Base-by-base conservation (phyloP, 768 basidiomycete species). In the Auricularia cornea region DNA sequence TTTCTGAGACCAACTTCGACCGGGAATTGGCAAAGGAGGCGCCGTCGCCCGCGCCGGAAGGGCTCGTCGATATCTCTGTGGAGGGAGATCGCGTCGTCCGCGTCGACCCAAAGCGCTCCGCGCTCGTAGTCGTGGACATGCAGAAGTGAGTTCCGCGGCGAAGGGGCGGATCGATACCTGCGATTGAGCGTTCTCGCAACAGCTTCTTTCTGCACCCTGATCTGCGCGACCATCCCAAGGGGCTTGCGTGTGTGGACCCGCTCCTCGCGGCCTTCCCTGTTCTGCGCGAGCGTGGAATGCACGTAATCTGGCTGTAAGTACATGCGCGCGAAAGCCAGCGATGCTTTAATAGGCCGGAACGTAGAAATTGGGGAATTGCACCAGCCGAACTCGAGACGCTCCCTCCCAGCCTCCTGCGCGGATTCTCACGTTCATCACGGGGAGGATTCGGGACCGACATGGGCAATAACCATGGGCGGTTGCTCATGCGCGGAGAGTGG, bases 291-390 rank as follows among this genome's bases (percentile, higher is more conserved):
- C 72, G 77, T 10, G 83, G 81, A 41, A 73, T 81, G 64, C 83
- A 83, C 70, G 82, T 86, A 64, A 77, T 87, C 64, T 88, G 87
- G 86, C 79, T 86, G 85, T 86, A 71, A 57, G 66, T 61, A 48
- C 31, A 28, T 33, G 11, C 51, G 30, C 20, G 31, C 61, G 5
- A 35, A 54, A n/a, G n/a, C n/a, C n/a, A n/a, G n/a, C n/a, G n/a
- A n/a, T n/a, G n/a, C n/a, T n/a, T n/a, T n/a, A n/a, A n/a, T n/a
- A n/a, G n/a, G n/a, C n/a, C n/a, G n/a, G n/a, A n/a, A n/a, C n/a
- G n/a, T 67, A 88, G 85, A 5, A 88, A 87, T 68, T 89, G 87
- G 87, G 87, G 87, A 30, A 75, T 88, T n/a, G 86, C 85, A 6
- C 79, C 83, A 6, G 79, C 81, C 65, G 87, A 88, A 65, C 75